phyloP scores from a whole-genome alignment of 2,329 filamentous ascomycete species.

The Talaromyces islandicus region DNA sequence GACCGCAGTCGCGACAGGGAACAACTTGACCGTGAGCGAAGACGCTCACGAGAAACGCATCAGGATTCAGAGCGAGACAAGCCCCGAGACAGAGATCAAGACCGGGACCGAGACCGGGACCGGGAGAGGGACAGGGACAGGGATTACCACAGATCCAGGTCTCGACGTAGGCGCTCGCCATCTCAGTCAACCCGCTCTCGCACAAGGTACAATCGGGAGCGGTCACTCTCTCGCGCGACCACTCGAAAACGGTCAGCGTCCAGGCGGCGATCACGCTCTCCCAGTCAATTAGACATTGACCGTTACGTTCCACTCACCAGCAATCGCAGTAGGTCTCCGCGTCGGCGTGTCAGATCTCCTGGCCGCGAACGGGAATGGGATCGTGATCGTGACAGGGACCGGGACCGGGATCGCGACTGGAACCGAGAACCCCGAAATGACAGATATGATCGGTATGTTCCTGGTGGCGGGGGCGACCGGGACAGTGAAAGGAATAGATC shows the following conservation, averaged over 20 bases:
- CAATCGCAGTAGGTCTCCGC: conserved; percentile 35
- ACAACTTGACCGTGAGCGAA: conserved; percentile 8
- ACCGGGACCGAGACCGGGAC: conserved; percentile 11
- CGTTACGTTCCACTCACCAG: conserved; percentile 39
- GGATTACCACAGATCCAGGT: background rate
- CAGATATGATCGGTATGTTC: conserved; percentile 7
- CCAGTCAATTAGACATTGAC: conserved; percentile 33
- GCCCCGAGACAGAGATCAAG: conserved; percentile 15
- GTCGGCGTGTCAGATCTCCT: conserved; percentile 17
- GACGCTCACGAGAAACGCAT: conserved; percentile 9
- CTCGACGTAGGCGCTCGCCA: conserved; percentile 6
- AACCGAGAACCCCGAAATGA: conserved; percentile 15
- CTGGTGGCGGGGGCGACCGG: conserved; percentile 17
- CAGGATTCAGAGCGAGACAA: conserved; percentile 14
- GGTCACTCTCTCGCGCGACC: conserved; percentile 6
- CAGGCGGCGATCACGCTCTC: conserved; percentile 15
- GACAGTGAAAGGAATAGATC: conserved; percentile 14
- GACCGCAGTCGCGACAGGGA: conserved; percentile 17
- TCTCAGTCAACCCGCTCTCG: conserved; percentile 1
- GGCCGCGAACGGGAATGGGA: conserved; percentile 26
- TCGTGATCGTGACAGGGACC: conserved; percentile 9
- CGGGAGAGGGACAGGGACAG: background rate
- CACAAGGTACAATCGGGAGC: conserved; percentile 4
- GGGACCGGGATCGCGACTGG: conserved; percentile 16
- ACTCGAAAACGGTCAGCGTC: conserved; percentile 17